Base-by-base conservation (phyloP, 352 stramenopile genomes). In the Pythium insidiosum region DNA sequence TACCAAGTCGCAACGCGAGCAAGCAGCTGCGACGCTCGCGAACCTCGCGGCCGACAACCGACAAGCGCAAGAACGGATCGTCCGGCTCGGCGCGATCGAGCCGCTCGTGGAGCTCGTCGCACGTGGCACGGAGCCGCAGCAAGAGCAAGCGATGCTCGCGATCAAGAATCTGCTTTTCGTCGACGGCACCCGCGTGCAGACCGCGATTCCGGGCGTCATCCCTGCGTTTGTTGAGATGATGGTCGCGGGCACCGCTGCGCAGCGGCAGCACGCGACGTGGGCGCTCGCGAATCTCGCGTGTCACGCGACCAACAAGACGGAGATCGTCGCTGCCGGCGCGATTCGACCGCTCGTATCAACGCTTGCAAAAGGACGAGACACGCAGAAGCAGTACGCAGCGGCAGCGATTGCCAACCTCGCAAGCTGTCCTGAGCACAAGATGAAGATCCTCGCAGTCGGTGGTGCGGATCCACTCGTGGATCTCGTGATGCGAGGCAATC, bases 11-110 rank as follows among this genome's bases (percentile, higher is more conserved):
- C 51, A 53, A 15, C 44, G 51, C 4, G 45, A 59, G 13, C 30
- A 53, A n/a, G 51, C 44, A 22, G 51, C 44, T 1, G 51, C 38
- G 10, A 44, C 51, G 10, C 35, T 59, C 15, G 43, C 43, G 13
- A 59, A 59, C 28, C 33, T 59, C 13, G 19, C 38, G 31, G 49
- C 38, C 43, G 50, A 58, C 24, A 58, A 58, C 37, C 29, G 29
- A 1, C 16, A 6, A 0, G 21, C 47, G 9, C 50, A 58, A 24
- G 44, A 50, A 3, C 34, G 38, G 36, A 43, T 58, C 3, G 38
- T 43, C n/a, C 21, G 25, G 20, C 19, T 16, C 1, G 43, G 52
- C 12, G 50, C 42, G 3, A 20, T 58, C 0, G 24, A 21, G 1
- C 21, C 31, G 6, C 38, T 58, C 5, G 43, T 39, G 0, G 50